phyloP scores from a whole-genome alignment of 2,329 filamentous ascomycete genomes.

The Graphiopsis chlorocephala region DNA sequence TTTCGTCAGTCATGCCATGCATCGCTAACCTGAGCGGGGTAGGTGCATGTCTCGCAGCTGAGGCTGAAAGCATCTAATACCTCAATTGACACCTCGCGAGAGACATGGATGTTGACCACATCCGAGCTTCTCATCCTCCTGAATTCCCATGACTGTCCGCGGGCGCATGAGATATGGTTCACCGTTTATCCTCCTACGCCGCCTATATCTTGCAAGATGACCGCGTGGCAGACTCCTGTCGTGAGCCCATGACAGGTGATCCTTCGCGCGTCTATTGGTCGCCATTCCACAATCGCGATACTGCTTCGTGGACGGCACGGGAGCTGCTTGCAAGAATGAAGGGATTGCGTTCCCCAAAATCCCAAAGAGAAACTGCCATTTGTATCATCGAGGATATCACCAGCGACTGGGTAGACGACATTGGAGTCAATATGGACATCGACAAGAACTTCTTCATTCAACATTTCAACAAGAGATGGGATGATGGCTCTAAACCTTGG shows the following conservation, averaged over 20 bases:
- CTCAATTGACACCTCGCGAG: too few species aligned
- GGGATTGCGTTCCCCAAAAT: neutral
- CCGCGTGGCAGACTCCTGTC: neutral
- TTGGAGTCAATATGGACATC: neutral
- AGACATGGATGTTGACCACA: too few species aligned
- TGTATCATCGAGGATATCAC: neutral
- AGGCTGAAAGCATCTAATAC: too few species aligned
- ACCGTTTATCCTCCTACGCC: neutral
- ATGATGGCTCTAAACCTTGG: neutral
- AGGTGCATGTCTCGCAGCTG: too few species aligned
- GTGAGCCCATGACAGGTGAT: neutral
- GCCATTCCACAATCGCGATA: neutral
- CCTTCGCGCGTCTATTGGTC: neutral
- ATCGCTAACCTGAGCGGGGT: too few species aligned
- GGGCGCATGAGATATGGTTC: too few species aligned
- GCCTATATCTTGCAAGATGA: neutral
- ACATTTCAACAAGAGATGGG: neutral
- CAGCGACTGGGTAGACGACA: neutral
- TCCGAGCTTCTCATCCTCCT: too few species aligned
- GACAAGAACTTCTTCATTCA: neutral
- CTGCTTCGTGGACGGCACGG: neutral
- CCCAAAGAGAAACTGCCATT: neutral
- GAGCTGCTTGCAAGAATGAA: neutral
- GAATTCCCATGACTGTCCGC: too few species aligned
- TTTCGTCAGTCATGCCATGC: neutral